Evolutionary conservation across 345 rosid species (phyloP).

Genomic region (Salix brachista): DNA sequence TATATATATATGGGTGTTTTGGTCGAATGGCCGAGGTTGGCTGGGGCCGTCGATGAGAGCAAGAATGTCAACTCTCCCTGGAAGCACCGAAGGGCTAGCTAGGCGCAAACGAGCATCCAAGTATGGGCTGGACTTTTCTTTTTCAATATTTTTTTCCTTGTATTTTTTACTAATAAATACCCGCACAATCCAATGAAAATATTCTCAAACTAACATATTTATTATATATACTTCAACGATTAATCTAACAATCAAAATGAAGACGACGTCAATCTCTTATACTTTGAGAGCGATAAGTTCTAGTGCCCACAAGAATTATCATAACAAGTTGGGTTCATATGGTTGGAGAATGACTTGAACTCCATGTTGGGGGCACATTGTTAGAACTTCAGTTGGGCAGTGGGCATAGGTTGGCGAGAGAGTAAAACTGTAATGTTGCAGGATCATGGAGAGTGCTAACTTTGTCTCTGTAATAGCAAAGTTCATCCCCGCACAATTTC

Average conservation of each 20-base stretch:
- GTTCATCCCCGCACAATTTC: conserved; percentile 40
- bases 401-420: conserved; percentile 40
- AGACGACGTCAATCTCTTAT: not conserved
- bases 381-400: conserved; percentile 25
- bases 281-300: not conserved
- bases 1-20: no score
- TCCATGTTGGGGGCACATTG: conserved; percentile 34
- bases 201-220: no score
- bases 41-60: no score
- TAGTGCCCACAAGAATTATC: not conserved
- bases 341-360: conserved; percentile 35
- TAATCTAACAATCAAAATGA: not conserved
- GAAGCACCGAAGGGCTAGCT: no score
- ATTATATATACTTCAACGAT: no score
- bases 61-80: no score
- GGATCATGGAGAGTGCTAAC: conserved; percentile 44
- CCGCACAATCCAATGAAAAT: no score
- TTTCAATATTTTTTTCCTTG: no score
- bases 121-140: no score
- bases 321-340: not conserved
- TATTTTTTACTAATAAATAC: no score
- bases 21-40: no score
- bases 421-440: conserved; percentile 37
- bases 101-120: no score
- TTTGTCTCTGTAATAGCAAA: conserved; percentile 35